phyloP scores from a whole-genome alignment of 2,329 filamentous ascomycete genomes.

The Ophiostoma sp. region DNA sequence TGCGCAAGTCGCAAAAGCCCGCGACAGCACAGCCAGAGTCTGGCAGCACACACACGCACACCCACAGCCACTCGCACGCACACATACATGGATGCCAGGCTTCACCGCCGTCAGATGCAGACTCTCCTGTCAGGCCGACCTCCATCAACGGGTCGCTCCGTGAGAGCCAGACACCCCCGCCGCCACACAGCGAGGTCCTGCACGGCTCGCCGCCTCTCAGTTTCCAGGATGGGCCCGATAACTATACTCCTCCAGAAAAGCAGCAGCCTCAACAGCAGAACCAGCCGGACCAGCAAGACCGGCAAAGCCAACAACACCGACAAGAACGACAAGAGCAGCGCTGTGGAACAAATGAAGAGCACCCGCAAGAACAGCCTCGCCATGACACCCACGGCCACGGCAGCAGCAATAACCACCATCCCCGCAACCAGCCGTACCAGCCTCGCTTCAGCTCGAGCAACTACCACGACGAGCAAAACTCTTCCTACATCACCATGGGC shows the following conservation, averaged over 20 bases:
- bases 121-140: background rate
- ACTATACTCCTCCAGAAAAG: background rate
- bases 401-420: background rate
- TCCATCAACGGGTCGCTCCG: background rate
- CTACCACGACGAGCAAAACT: conserved; percentile 17
- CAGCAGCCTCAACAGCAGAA: background rate
- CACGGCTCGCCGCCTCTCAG: background rate
- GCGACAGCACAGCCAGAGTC: background rate
- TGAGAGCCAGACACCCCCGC: background rate
- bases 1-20: conserved; percentile 20
- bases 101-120: background rate
- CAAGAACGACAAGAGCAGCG: background rate
- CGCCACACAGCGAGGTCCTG: background rate
- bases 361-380: background rate
- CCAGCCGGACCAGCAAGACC: background rate
- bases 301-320: background rate
- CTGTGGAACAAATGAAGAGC: background rate
- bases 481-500: background rate
- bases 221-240: background rate
- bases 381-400: background rate
- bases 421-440: background rate
- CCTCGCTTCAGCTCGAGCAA: conserved; percentile 14
- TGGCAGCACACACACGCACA: background rate
- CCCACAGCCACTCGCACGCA: background rate
- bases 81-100: background rate